Evolutionary conservation across 805 yeast species (phyloP).

Genomic region (Citeromyces matritensis): DNA sequence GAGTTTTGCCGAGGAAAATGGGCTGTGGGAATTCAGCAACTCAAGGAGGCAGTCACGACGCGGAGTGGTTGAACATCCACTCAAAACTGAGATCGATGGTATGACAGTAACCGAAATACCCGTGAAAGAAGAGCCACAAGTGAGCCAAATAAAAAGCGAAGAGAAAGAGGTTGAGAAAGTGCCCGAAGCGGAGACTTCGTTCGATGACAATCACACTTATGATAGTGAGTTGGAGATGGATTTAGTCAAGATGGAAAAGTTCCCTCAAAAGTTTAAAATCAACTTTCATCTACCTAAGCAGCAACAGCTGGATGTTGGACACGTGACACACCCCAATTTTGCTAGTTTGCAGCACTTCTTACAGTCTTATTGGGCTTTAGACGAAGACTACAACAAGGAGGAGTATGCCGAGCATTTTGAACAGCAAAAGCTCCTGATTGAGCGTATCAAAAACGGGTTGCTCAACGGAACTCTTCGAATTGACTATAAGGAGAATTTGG

Average conservation of each 20-base stretch:
- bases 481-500: slow-evolving; percentile 25
- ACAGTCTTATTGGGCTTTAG: slow-evolving; percentile 39
- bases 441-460: slow-evolving; percentile 30
- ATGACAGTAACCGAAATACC: background rate
- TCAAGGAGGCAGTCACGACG: slow-evolving; percentile 4
- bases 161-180: slow-evolving; percentile 2
- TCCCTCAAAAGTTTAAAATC: slow-evolving; percentile 14
- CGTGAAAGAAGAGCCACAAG: slow-evolving; percentile 1
- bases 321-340: slow-evolving; percentile 29
- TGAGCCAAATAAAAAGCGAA: slow-evolving; percentile 1
- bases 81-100: slow-evolving; percentile 9
- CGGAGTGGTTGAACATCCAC: slow-evolving; percentile 6
- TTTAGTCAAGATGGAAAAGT: slow-evolving; percentile 4
- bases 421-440: slow-evolving; percentile 31
- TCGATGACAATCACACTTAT: slow-evolving; percentile 1
- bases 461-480: slow-evolving; percentile 24
- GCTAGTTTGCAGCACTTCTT: slow-evolving; percentile 25
- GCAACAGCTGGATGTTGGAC: slow-evolving; percentile 45
- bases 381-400: slow-evolving; percentile 43
- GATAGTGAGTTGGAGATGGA: slow-evolving; percentile 2
- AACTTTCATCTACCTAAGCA: slow-evolving; percentile 24
- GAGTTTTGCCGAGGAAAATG: slow-evolving; percentile 15
- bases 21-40: slow-evolving; percentile 19
- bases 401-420: slow-evolving; percentile 46
- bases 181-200: background rate